Evolutionary conservation across 2,329 filamentous ascomycete species (phyloP).

Genomic region (Xylaria polymorpha): DNA sequence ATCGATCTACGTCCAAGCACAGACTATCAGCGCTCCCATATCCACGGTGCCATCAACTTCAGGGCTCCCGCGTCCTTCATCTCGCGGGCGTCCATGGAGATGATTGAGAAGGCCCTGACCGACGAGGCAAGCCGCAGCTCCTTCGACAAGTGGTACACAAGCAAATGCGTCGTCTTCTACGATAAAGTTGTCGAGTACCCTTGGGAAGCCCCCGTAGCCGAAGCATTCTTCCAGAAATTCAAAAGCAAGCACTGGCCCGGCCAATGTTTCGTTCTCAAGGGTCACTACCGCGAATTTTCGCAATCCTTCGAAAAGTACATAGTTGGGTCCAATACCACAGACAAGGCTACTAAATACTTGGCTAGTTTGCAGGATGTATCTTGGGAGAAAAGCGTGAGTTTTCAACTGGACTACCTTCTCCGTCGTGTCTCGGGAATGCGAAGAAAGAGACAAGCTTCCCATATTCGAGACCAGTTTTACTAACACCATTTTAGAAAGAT

Average conservation of each 20-base stretch:
- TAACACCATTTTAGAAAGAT: slow-evolving; percentile 38
- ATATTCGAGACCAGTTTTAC: background rate
- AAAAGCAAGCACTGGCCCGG: slow-evolving; percentile 61
- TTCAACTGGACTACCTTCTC: background rate
- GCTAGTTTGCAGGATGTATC: slow-evolving; percentile 54
- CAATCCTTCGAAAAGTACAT: slow-evolving; percentile 64
- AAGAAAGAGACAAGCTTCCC: background rate
- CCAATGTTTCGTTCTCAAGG: slow-evolving; percentile 65
- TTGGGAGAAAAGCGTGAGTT: slow-evolving; percentile 51
- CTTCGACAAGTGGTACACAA: slow-evolving; percentile 60
- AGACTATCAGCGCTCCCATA: slow-evolving; percentile 63
- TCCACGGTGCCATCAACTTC: slow-evolving; percentile 64
- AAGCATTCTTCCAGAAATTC: slow-evolving; percentile 59
- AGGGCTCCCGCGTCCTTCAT: slow-evolving; percentile 63
- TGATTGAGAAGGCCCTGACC: slow-evolving; percentile 62
- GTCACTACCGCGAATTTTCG: slow-evolving; percentile 67
- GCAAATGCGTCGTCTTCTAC: slow-evolving; percentile 65
- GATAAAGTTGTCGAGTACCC: slow-evolving; percentile 61
- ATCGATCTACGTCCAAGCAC: slow-evolving; percentile 62
- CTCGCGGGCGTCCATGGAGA: slow-evolving; percentile 59
- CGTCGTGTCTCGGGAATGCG: background rate
- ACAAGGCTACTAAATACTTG: slow-evolving; percentile 55
- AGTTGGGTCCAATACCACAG: slow-evolving; percentile 56
- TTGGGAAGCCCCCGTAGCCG: slow-evolving; percentile 64
- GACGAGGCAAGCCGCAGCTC: slow-evolving; percentile 60